A percentile compares a stretch with the other conserved stretches of the same genome.
phyloP scores from a whole-genome alignment of 2,329 filamentous ascomycete species.

The Penicillium sp. region DNA sequence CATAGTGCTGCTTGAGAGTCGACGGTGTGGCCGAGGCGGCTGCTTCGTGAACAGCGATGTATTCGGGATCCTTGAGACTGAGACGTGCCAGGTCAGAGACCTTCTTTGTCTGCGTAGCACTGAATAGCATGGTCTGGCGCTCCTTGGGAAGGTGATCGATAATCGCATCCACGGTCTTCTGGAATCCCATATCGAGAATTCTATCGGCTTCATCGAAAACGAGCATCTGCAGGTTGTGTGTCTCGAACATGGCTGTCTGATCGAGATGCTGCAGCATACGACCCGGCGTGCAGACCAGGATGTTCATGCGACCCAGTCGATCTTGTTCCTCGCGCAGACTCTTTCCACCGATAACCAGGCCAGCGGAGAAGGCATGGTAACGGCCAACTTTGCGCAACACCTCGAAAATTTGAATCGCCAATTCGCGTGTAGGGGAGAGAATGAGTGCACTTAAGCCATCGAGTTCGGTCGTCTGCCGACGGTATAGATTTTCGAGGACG shows the following conservation, averaged over 20 bases:
- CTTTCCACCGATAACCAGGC: conserved; percentile 91
- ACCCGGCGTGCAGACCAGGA: conserved; percentile 90
- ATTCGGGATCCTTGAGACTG: conserved; percentile 86
- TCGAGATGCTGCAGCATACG: conserved; percentile 94
- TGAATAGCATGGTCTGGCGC: conserved; percentile 91
- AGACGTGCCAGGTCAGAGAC: conserved; percentile 88
- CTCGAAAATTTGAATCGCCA: conserved; percentile 96
- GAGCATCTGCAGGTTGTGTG: conserved; percentile 86
- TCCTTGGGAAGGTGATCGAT: conserved; percentile 83
- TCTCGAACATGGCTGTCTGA: conserved; percentile 85
- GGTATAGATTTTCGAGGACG: conserved; percentile 87
- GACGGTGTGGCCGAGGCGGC: conserved; percentile 76
- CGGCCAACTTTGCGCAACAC: conserved; percentile 86
- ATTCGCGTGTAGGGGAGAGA: conserved; percentile 87
- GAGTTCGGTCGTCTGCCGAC: conserved; percentile 81
- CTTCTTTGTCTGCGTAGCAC: conserved; percentile 91
- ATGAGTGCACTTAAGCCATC: conserved; percentile 92
- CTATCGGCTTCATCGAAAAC: conserved; percentile 95
- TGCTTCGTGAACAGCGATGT: conserved; percentile 87
- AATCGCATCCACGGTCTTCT: conserved; percentile 84
- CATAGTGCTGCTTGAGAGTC: conserved; percentile 85
- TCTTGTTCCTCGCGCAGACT: conserved; percentile 83
- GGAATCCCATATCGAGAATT: conserved; percentile 97
- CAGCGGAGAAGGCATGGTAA: conserved; percentile 86
- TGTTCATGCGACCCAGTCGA: conserved; percentile 87